phyloP scores from a whole-genome alignment of 805 yeast species.

The Yamadazyma tumulicola region DNA sequence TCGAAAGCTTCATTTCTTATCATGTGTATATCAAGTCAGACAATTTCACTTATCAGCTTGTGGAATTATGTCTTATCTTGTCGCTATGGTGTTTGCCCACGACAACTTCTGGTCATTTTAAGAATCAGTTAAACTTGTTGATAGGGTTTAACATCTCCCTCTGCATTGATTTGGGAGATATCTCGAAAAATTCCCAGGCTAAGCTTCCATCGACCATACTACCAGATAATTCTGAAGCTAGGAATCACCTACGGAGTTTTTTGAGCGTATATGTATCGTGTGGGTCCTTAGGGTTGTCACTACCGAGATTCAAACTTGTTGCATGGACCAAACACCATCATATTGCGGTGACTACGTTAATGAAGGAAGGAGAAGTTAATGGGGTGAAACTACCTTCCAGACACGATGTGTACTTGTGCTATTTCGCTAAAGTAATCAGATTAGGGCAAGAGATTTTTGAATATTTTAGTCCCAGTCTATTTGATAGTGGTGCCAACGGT shows the following conservation, averaged over 20 bases:
- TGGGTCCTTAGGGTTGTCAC: slow-evolving; percentile 48
- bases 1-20: slow-evolving; percentile 44
- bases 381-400: slow-evolving; percentile 19
- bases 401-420: slow-evolving; percentile 41
- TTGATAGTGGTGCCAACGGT: slow-evolving; percentile 10
- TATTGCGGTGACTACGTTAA: slow-evolving; percentile 19
- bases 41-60: slow-evolving; percentile 38
- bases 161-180: slow-evolving; percentile 47
- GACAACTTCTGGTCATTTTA: slow-evolving; percentile 48
- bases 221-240: slow-evolving; percentile 19
- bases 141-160: slow-evolving; percentile 43
- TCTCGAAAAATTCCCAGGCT: slow-evolving; percentile 15
- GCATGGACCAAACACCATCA: slow-evolving; percentile 46
- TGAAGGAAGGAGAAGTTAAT: slow-evolving; percentile 15
- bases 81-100: slow-evolving; percentile 56
- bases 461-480: slow-evolving; percentile 29
- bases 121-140: slow-evolving; percentile 47
- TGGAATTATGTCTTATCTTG: slow-evolving; percentile 42
- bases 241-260: slow-evolving; percentile 37
- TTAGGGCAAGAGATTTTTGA: slow-evolving; percentile 49
- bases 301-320: slow-evolving; percentile 50
- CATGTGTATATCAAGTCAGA: slow-evolving; percentile 41
- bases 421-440: slow-evolving; percentile 41
- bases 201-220: slow-evolving; percentile 10
- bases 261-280: slow-evolving; percentile 49